Evolutionary conservation across 345 rosid genomes (phyloP).

Genomic region (sweet orange (Citrus sinensis)): DVS_A1.0 CM039165.1:120001-120500

Average conservation of each 20-base stretch:
- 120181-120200: too few species aligned
- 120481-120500: too few species aligned
- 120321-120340: neutral
- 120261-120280: neutral
- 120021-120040: constrained; percentile 52
- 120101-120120: too few species aligned
- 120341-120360: constrained; percentile 20
- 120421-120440: fast-evolving
- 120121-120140: neutral
- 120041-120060: too few species aligned
- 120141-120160: neutral
- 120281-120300: neutral
- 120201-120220: neutral
- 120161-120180: too few species aligned
- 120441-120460: too few species aligned
- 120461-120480: too few species aligned
- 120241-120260: too few species aligned
- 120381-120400: constrained; percentile 5
- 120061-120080: neutral
- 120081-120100: neutral
- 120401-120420: neutral
- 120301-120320: neutral
- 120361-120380: constrained; percentile 27
- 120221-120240: too few species aligned
- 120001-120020: constrained; percentile 99